These are phyloP conservation scores for Secale cereale DNA, from an alignment of 176 grass and related monocot genomes.

Conservation along the genomic window DNA sequence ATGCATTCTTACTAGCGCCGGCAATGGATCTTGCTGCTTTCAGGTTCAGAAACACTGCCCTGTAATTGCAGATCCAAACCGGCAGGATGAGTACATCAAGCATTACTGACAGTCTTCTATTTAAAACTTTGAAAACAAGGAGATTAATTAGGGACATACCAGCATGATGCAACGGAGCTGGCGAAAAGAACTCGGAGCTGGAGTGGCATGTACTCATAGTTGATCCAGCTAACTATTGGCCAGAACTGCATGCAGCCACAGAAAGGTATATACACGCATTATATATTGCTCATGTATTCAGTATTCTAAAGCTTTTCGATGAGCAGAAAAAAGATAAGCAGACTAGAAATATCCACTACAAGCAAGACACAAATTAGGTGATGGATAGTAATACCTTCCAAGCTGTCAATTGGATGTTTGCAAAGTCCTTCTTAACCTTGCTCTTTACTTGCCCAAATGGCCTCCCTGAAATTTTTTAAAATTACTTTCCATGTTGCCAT, in stretches of 20 bases:
- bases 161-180: constrained; percentile 78
- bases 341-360: background rate
- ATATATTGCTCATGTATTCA: background rate
- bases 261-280: background rate
- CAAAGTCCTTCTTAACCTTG: constrained; percentile 71
- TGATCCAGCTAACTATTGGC: constrained; percentile 82
- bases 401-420: constrained; percentile 72
- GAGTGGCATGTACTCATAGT: constrained; percentile 89
- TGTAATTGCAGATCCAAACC: constrained; percentile 32
- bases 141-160: constrained; percentile 29
- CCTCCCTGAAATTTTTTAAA: constrained; percentile 47
- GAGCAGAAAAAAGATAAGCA: background rate
- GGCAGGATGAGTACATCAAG: constrained; percentile 8
- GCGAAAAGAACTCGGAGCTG: constrained; percentile 83
- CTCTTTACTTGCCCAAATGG: constrained; percentile 72
- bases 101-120: background rate
- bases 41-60: constrained; percentile 82
- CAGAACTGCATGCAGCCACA: constrained; percentile 60
- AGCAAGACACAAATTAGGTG: background rate
- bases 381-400: constrained; percentile 58
- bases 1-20: constrained; percentile 46
- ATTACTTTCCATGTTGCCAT: constrained; percentile 15
- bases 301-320: background rate
- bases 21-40: constrained; percentile 75
- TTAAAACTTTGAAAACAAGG: background rate